A percentile compares a stretch with the other conserved stretches of the same genome.
Evolutionary conservation across 495 filamentous ascomycete genomes (phyloP).

Genomic region (Trichoderma reesei): DNA sequence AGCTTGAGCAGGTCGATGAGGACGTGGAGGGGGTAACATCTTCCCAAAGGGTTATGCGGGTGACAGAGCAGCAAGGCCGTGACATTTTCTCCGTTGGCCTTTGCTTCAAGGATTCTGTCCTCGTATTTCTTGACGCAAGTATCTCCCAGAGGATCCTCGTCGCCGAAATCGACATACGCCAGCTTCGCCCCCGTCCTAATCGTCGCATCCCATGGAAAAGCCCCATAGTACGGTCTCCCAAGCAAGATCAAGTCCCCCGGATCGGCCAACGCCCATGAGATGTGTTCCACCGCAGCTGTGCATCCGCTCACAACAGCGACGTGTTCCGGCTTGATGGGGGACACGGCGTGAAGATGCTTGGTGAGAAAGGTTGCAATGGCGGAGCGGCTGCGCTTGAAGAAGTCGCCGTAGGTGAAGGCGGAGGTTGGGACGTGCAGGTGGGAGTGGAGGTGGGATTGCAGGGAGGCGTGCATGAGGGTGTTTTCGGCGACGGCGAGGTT

Average conservation of each 20-base stretch:
- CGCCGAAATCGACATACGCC: conserved; percentile 28
- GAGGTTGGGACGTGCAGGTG: conserved; percentile 12
- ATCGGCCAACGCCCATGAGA: conserved; percentile 19
- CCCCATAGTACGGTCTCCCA: conserved; percentile 19
- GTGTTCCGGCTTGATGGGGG: conserved; percentile 13
- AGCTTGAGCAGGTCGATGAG: conserved; percentile 13
- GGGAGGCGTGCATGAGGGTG: conserved; percentile 9
- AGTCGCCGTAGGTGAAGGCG: conserved; percentile 21
- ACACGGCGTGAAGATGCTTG: conserved; percentile 12
- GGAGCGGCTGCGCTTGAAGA: conserved; percentile 14
- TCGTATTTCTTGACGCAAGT: conserved; percentile 33
- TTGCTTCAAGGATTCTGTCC: conserved; percentile 21
- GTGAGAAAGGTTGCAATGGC: conserved; percentile 18
- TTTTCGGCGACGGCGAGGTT: conserved; percentile 12
- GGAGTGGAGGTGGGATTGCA: conserved; percentile 15
- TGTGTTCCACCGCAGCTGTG: conserved; percentile 19
- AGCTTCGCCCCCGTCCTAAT: conserved; percentile 22
- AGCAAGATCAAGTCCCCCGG: conserved; percentile 18
- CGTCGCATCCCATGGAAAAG: conserved; percentile 12
- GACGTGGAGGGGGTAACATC: conserved; percentile 19
- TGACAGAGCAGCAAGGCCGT: conserved; percentile 39
- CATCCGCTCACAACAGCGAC: conserved; percentile 18
- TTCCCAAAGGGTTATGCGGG: conserved; percentile 20
- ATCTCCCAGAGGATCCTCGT: conserved; percentile 27
- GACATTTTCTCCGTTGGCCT: conserved; percentile 19